Base-by-base conservation (phyloP, 2,329 filamentous ascomycete genomes). In the Paecilomyces dactylethromorphus region DNA sequence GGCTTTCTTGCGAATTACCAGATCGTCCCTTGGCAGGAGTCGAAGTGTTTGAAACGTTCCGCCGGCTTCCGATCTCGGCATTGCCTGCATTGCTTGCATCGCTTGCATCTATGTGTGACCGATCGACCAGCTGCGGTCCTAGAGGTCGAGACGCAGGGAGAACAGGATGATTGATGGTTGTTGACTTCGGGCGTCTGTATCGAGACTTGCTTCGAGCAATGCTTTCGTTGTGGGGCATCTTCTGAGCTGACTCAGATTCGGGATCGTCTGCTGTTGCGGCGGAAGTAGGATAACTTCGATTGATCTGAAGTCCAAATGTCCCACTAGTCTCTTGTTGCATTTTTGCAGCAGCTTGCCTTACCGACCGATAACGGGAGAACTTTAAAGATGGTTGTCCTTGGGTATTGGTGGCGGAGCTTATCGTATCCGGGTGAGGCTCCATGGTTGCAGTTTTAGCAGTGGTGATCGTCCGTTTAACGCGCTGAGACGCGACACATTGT, bases 311-410 rank as follows among this genome's bases (percentile, higher is more conserved):
- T 29, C 26, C 22, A 18, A 52, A 12, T 29, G 50, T 52, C 50
- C 2, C n/a, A 52, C 22, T 24, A 29, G 22, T 13, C 50, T 52
- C 50, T 24, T 75, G 60, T 54, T 67, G 69, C 57, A 76, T 72
- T 22, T 74, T 65, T 18, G 70, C 65, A 22, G 70, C 69, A 11
- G 74, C 74, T 62, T 78, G 77, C 59, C 84, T 75, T 58, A 85
- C 82, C 31, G 82, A 84, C 63, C 83, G 78, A 71, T 87, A 87
- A 50, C 84, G 79, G 57, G 82, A 82, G 68, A 83, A 80, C 66
- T 82, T 84, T 56, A 71, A 68, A 31, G 69, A 69, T 21, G 60
- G 52, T 54, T 58, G 55, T 33, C 45, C 51, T 53, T 8, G 29
- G 6, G 55, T 18, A 22, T 21, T 56, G 29, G 54, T 26, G 11